Percentiles rank a stretch among this genome's conserved stretches.
These are phyloP conservation scores for Fusarium sp. DNA, from an alignment of 2,329 filamentous ascomycete genomes.

Conservation along the genomic window DNA sequence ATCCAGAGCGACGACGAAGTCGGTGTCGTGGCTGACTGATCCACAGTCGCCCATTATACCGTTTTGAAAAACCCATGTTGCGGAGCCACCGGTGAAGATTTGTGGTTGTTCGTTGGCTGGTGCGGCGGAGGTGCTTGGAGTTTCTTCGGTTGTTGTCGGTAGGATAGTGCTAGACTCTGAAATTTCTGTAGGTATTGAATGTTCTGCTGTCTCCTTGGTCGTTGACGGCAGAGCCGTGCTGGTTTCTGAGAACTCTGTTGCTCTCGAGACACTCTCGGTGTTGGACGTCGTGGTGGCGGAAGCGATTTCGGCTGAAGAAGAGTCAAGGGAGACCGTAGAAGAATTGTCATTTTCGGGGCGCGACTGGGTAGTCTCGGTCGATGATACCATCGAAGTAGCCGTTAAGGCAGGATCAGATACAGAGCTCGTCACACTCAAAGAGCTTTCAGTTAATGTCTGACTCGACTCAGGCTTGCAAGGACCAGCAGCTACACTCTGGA, in stretches of 20 bases:
- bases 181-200: too few relatives aligned
- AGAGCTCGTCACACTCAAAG: neutral
- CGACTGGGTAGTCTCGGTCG: neutral
- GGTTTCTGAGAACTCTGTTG: too few relatives aligned
- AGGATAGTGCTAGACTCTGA: neutral
- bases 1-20: neutral
- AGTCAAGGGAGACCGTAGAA: too few relatives aligned
- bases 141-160: neutral
- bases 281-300: neutral
- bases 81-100: neutral
- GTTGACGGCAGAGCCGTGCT: too few relatives aligned
- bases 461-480: neutral
- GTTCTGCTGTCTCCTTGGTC: too few relatives aligned
- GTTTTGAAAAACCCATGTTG: neutral
- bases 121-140: neutral
- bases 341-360: fast-evolving
- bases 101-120: neutral
- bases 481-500: neutral
- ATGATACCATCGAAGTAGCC: neutral
- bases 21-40: neutral
- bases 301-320: too few relatives aligned
- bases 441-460: fast-evolving
- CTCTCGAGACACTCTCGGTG: too few relatives aligned
- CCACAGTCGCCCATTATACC: fast-evolving
- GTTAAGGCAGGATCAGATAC: neutral